Conservation (phyloP, 2,329 filamentous ascomycete species). For the Fusarium virguliforme region DNA sequence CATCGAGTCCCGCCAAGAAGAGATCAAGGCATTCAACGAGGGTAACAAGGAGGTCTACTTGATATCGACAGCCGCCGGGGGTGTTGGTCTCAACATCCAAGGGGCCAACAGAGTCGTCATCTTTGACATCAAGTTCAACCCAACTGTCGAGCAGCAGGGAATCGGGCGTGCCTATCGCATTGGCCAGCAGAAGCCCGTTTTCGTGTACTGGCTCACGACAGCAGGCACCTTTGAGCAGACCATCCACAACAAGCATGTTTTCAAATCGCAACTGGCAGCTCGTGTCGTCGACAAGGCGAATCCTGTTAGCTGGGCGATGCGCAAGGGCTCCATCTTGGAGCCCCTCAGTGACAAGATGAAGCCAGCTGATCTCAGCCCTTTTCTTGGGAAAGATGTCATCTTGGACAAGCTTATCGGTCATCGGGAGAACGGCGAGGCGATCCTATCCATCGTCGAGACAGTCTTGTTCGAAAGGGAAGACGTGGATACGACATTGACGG, state of each 20-base stretch:
- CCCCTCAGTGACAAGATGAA: slow-evolving; percentile 68
- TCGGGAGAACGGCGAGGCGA: slow-evolving; percentile 56
- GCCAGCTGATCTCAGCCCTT: slow-evolving; percentile 67
- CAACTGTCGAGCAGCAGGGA: slow-evolving; percentile 87
- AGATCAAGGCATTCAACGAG: slow-evolving; percentile 79
- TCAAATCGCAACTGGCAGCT: slow-evolving; percentile 85
- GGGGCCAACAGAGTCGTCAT: slow-evolving; percentile 90
- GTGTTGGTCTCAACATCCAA: slow-evolving; percentile 86
- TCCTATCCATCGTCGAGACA: slow-evolving; percentile 75
- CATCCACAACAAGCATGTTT: slow-evolving; percentile 81
- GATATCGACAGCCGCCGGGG: slow-evolving; percentile 88
- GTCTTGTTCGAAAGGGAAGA: slow-evolving; percentile 83
- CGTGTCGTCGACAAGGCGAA: slow-evolving; percentile 90
- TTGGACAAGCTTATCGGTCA: slow-evolving; percentile 66
- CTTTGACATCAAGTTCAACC: slow-evolving; percentile 88
- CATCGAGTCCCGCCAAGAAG: slow-evolving; percentile 71
- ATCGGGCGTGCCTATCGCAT: slow-evolving; percentile 89
- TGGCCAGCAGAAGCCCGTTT: slow-evolving; percentile 85
- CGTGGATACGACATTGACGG: slow-evolving; percentile 68
- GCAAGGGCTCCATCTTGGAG: slow-evolving; percentile 71
- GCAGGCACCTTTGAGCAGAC: slow-evolving; percentile 86
- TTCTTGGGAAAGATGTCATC: slow-evolving; percentile 75
- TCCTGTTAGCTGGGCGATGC: slow-evolving; percentile 76
- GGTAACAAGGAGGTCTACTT: slow-evolving; percentile 75
- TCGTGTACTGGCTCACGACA: slow-evolving; percentile 85